Percentiles rank a stretch among this genome's conserved stretches.
Evolutionary conservation across 208 protist genomes (phyloP).

Genomic region (Trypanosoma brucei): DNA sequence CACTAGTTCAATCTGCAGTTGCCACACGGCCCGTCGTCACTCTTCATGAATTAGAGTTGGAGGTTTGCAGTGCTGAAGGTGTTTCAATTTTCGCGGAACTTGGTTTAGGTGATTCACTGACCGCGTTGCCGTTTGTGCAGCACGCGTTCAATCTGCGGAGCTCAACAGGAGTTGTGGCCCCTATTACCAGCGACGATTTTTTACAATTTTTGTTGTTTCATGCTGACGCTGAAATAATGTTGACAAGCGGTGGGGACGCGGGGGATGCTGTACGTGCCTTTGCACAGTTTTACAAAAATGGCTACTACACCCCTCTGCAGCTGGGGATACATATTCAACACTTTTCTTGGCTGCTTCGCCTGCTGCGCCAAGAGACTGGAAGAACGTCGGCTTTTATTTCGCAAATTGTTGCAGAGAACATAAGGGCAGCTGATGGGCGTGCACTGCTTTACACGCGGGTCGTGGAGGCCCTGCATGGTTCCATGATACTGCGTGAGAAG

Average conservation of each 20-base stretch:
- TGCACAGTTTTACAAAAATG: conserved; percentile 35
- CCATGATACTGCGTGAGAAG: neutral
- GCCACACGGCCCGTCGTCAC: conserved; percentile 71
- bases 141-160: conserved; percentile 53
- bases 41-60: conserved; percentile 70
- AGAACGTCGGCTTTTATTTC: conserved; percentile 9
- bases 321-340: conserved; percentile 80
- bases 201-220: conserved; percentile 55
- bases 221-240: conserved; percentile 26
- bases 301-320: conserved; percentile 24
- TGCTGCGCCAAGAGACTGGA: conserved; percentile 36
- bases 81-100: conserved; percentile 55
- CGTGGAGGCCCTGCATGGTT: conserved; percentile 3
- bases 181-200: conserved; percentile 47
- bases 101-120: conserved; percentile 48
- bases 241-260: conserved; percentile 54
- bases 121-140: conserved; percentile 62
- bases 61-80: conserved; percentile 46
- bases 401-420: conserved; percentile 1
- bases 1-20: conserved; percentile 45
- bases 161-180: conserved; percentile 26
- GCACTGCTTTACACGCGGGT: conserved; percentile 22
- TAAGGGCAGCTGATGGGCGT: conserved; percentile 18
- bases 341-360: conserved; percentile 40
- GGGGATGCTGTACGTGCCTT: conserved; percentile 64